phyloP scores from a whole-genome alignment of 2,329 filamentous ascomycete species.

The Phaeoacremonium minimum region DNA sequence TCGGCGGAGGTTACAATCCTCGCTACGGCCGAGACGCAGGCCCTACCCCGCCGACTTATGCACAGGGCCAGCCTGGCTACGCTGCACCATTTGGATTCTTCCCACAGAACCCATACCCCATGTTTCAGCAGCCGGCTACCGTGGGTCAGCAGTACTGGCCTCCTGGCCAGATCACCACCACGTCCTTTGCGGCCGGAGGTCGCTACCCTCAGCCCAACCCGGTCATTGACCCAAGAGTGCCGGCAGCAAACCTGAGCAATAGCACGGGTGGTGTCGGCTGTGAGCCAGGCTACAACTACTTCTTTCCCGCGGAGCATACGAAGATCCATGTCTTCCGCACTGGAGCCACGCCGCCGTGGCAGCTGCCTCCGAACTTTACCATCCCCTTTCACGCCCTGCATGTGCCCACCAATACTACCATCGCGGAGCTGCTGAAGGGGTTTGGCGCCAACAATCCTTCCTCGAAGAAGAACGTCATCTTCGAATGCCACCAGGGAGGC shows the following conservation, averaged over 20 bases:
- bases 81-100: too few relatives aligned
- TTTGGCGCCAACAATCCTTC: constrained; percentile 51
- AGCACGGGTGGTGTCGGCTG: constrained; percentile 52
- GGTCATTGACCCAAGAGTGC: constrained; percentile 36
- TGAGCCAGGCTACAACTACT: constrained; percentile 60
- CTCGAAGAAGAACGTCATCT: constrained; percentile 50
- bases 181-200: constrained; percentile 19
- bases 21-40: constrained; percentile 5
- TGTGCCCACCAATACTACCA: constrained; percentile 46
- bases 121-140: too few relatives aligned
- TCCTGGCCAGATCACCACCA: constrained; percentile 11
- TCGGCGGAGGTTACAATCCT: constrained; percentile 4
- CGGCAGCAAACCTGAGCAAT: constrained; percentile 52
- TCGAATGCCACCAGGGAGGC: constrained; percentile 50
- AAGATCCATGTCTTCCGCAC: constrained; percentile 56
- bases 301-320: constrained; percentile 54
- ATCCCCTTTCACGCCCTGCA: constrained; percentile 45
- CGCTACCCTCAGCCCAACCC: constrained; percentile 39
- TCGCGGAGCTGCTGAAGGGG: constrained; percentile 53
- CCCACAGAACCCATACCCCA: too few relatives aligned
- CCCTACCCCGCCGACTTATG: constrained; percentile 1
- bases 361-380: constrained; percentile 32
- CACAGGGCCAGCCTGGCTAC: not conserved
- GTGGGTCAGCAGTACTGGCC: too few relatives aligned
- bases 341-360: constrained; percentile 45